Conservation (phyloP, 202 grass and related monocot species). For the Setaria viridis region DNA sequence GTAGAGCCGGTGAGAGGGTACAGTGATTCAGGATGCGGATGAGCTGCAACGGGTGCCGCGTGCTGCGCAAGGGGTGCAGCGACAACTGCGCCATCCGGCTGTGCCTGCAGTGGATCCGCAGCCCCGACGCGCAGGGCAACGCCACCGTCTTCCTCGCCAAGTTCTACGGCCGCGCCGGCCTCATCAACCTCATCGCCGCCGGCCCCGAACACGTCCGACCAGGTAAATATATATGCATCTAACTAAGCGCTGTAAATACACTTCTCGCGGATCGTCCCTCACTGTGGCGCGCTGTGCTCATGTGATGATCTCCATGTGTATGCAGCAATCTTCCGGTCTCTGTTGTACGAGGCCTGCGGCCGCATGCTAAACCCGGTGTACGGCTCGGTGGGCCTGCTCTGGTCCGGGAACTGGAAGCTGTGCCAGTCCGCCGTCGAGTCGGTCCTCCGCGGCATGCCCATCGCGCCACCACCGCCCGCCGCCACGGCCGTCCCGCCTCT, state of each 20-base stretch:
- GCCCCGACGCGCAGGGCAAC: conserved; percentile 64
- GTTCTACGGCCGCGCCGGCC: conserved; percentile 76
- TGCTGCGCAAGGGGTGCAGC: conserved; percentile 70
- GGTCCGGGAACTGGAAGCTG: conserved; percentile 70
- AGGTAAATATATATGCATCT: conserved; percentile 18
- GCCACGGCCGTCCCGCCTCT: conserved; percentile 48
- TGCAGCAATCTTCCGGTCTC: conserved; percentile 66
- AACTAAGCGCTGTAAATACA: no score
- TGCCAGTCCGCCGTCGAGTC: conserved; percentile 69
- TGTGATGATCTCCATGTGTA: neutral
- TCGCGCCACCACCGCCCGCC: conserved; percentile 44
- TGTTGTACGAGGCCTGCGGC: conserved; percentile 77
- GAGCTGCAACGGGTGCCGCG: conserved; percentile 81
- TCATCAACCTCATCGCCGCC: conserved; percentile 67
- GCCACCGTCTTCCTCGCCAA: conserved; percentile 83
- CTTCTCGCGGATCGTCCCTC: neutral
- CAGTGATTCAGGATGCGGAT: conserved; percentile 52
- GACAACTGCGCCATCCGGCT: conserved; percentile 61
- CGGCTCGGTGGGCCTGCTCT: conserved; percentile 75
- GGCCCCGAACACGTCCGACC: conserved; percentile 53
- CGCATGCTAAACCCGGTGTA: conserved; percentile 67
- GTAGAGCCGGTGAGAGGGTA: neutral
- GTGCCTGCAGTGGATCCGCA: conserved; percentile 74
- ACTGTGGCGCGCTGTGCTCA: neutral
- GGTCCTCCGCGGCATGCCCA: conserved; percentile 59